Base-by-base conservation (phyloP, 495 filamentous ascomycete genomes). In the Ramalina peruviana region DNA sequence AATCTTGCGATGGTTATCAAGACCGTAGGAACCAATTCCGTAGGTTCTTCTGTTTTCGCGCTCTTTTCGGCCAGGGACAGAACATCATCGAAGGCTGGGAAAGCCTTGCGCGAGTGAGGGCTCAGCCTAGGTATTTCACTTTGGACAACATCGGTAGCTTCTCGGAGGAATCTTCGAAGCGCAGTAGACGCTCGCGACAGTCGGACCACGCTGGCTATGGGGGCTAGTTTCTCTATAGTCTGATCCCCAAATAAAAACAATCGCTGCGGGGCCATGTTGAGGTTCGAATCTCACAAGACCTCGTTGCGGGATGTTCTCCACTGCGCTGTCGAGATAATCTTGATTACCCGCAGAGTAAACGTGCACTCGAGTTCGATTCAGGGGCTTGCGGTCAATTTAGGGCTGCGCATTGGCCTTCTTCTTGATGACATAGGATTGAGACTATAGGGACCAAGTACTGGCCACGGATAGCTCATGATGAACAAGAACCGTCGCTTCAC, bases 161-260 rank as follows among this genome's bases (percentile, higher is more conserved):
- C 53, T 27, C 43, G 52, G 21, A 58, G 48, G 27, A 58, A 58
- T 26, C 52, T 47, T 17, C 49, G 47, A 17, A 50, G 36, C 2
- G 39, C 6, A 30, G 46, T 36, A 16, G 55, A 51, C n/a, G 9
- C 55, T 20, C 40, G 43, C 26, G 52, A 51, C 11, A 17, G 25
- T 19, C 41, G 20, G 26, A 51, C 43, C 19, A 58, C 48, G 11
- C 38, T 23, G 36, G 39, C 48, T 17, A 58, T 33, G n/a, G 48
- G 12, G 19, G 43, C 36, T 23, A 55, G 46, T 41, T 51, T 55
- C 19, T 58, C 55, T 25, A 51, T 19, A 19, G 48, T 55, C 50
- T 58, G 55, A 42, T 58, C 55, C 19, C 55, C 55, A 48, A 50
- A 58, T 6, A 58, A 36, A 10, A 55, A 41, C 3, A 55, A 7